Conservation (phyloP, 1,139 yeast species). For the Maudiozyma humilis region DNA sequence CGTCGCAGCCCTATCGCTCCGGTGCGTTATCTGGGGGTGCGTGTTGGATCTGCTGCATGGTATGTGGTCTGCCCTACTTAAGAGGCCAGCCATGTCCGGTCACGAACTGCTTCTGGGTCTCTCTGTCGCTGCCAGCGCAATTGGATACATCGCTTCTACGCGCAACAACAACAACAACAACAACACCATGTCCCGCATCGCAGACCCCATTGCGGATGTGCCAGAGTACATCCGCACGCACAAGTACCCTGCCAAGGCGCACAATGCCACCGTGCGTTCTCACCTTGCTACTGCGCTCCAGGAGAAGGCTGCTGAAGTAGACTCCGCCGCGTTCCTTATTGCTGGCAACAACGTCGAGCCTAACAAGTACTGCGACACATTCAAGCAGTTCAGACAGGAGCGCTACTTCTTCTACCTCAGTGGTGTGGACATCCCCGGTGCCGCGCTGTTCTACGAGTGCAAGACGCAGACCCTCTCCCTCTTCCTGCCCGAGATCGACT, state of each 20-base stretch:
- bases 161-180: background rate
- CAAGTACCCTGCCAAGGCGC: constrained; percentile 65
- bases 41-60: background rate
- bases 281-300: constrained; percentile 4
- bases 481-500: constrained; percentile 74
- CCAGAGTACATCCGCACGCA: constrained; percentile 28
- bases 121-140: background rate
- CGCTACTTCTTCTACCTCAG: constrained; percentile 80
- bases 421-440: constrained; percentile 79
- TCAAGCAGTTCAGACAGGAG: constrained; percentile 75
- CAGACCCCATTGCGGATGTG: constrained; percentile 7
- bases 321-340: constrained; percentile 41
- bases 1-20: too few relatives aligned
- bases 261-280: constrained; percentile 45
- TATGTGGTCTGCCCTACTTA: too few relatives aligned
- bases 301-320: constrained; percentile 2
- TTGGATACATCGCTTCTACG: background rate
- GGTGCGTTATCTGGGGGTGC: background rate
- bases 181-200: constrained; percentile 13
- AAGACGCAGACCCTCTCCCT: constrained; percentile 50
- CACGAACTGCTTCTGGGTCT: background rate
- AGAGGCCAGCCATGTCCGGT: background rate
- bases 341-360: constrained; percentile 58
- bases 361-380: constrained; percentile 75
- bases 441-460: constrained; percentile 56